Evolutionary conservation across 2,329 filamentous ascomycete genomes (phyloP).

Genomic region (Chrysoporthe deuterocubensis): DNA sequence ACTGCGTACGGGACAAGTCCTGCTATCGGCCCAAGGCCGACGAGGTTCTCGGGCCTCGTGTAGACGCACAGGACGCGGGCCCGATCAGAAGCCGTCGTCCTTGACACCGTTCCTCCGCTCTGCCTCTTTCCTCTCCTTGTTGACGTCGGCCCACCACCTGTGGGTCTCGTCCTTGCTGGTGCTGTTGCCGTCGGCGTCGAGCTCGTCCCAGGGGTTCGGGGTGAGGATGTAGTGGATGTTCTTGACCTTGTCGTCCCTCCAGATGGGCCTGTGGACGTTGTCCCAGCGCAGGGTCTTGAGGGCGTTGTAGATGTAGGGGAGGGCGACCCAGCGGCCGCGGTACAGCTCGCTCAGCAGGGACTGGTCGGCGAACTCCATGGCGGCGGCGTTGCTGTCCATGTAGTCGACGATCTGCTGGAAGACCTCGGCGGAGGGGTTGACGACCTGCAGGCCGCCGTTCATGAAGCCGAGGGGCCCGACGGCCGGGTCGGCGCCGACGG

Average conservation of each 20-base stretch:
- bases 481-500: slow-evolving; percentile 47
- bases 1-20: not conserved
- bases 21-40: not conserved
- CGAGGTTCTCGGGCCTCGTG: not conserved
- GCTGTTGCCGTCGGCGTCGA: slow-evolving; percentile 48
- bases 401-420: slow-evolving; percentile 56
- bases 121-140: slow-evolving; percentile 47
- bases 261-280: slow-evolving; percentile 58
- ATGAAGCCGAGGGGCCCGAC: slow-evolving; percentile 54
- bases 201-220: slow-evolving; percentile 65
- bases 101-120: slow-evolving; percentile 47
- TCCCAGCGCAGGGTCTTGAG: slow-evolving; percentile 62
- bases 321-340: slow-evolving; percentile 57
- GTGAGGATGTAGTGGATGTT: slow-evolving; percentile 65
- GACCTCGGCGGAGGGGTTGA: slow-evolving; percentile 53
- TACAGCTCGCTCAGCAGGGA: slow-evolving; percentile 60
- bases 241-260: slow-evolving; percentile 62
- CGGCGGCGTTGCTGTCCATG: slow-evolving; percentile 51
- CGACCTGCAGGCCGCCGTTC: slow-evolving; percentile 62
- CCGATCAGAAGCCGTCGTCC: slow-evolving; percentile 38
- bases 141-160: slow-evolving; percentile 59
- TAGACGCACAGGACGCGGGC: not conserved
- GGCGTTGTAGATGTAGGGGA: slow-evolving; percentile 66
- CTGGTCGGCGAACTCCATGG: slow-evolving; percentile 64
- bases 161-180: slow-evolving; percentile 53